These are phyloP conservation scores for Teratosphaeria zuluensis DNA, from an alignment of 2,329 filamentous ascomycete species.

Conservation along the genomic window DNA sequence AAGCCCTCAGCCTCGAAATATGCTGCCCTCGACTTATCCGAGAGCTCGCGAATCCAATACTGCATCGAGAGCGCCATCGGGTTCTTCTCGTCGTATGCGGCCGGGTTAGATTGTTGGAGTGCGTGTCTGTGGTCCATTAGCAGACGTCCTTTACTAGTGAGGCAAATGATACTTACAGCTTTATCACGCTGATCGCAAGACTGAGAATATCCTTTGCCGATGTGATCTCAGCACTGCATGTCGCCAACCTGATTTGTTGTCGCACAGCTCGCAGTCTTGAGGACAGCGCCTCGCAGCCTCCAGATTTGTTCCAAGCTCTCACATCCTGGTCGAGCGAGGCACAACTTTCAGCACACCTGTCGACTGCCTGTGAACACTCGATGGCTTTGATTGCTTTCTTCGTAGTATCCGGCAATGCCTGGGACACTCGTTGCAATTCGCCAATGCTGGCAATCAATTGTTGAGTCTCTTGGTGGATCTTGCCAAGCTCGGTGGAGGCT, in stretches of 20 bases:
- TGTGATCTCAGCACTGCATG: not conserved
- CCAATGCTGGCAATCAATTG: not conserved
- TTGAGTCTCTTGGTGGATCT: not conserved
- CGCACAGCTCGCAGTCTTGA: not conserved
- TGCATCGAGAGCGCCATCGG: not conserved
- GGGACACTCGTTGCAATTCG: not conserved
- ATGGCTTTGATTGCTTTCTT: not conserved
- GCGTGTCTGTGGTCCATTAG: not conserved
- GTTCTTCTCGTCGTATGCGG: not conserved
- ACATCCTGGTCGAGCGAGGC: not conserved
- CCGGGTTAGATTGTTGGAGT: not conserved
- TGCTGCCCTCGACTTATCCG: not conserved
- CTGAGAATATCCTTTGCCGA: not conserved
- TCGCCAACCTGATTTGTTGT: not conserved
- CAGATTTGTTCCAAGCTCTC: not conserved
- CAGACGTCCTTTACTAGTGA: not conserved
- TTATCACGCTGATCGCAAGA: not conserved
- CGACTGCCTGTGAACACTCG: not conserved
- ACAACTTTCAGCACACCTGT: not conserved
- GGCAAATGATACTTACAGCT: not conserved
- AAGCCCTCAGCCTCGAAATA: not conserved
- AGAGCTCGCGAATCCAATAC: not conserved
- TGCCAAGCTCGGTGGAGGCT: not conserved
- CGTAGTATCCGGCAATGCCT: not conserved
- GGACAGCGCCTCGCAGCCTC: not conserved